Conservation (phyloP, 1,139 yeast species). For the Zygoascus sp. region DNA sequence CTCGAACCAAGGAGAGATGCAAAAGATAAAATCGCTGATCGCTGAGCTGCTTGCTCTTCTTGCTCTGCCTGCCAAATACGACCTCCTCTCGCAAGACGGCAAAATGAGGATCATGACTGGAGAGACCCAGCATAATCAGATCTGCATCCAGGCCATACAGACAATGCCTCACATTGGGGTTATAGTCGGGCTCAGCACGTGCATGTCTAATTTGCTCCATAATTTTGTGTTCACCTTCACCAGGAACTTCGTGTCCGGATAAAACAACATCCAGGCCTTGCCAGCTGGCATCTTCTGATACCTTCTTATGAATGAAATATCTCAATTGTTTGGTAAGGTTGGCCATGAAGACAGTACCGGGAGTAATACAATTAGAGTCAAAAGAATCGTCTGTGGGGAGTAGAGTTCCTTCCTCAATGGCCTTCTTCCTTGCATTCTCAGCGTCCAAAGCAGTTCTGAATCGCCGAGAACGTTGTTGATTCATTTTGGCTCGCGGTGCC, state of each 20-base stretch:
- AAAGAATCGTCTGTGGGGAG: constrained; percentile 55
- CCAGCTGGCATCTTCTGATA: constrained; percentile 89
- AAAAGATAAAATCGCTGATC: constrained; percentile 78
- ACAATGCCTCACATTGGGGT: constrained; percentile 89
- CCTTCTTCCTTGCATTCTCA: constrained; percentile 61
- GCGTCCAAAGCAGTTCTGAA: constrained; percentile 95
- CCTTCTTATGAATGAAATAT: constrained; percentile 86
- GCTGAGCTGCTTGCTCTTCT: constrained; percentile 53
- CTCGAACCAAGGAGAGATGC: constrained; percentile 83
- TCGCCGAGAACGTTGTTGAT: constrained; percentile 94
- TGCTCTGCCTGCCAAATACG: constrained; percentile 60
- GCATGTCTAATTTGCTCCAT: constrained; percentile 90
- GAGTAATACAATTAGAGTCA: constrained; percentile 96
- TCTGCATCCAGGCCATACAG: constrained; percentile 98
- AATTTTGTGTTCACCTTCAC: constrained; percentile 98
- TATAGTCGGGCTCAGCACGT: constrained; percentile 77
- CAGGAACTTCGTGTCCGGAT: constrained; percentile 97
- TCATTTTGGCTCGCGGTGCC: constrained; percentile 98
- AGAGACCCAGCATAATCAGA: constrained; percentile 89
- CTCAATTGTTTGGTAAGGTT: constrained; percentile 74
- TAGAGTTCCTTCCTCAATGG: constrained; percentile 55
- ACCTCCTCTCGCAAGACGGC: constrained; percentile 95
- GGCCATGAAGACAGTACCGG: constrained; percentile 98
- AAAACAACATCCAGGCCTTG: constrained; percentile 74
- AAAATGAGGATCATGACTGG: constrained; percentile 96